These are phyloP conservation scores for Xeromyces bisporus DNA, from an alignment of 495 filamentous ascomycete species.

Conservation along the genomic window DNA sequence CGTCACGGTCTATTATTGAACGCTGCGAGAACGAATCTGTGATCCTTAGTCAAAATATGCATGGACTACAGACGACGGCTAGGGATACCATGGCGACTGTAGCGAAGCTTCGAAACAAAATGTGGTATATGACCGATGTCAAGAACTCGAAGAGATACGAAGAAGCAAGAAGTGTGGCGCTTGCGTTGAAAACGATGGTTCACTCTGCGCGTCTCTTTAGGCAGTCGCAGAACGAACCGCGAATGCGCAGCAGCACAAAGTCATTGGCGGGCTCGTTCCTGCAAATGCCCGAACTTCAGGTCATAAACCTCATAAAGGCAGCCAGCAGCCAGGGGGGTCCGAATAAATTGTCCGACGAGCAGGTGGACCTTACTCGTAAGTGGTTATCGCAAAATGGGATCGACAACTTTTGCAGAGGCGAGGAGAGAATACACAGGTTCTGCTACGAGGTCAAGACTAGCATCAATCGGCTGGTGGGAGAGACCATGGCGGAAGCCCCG, in stretches of 20 bases:
- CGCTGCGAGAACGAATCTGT: conserved; percentile 26
- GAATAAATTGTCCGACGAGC: conserved; percentile 92
- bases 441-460: conserved; percentile 80
- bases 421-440: conserved; percentile 90
- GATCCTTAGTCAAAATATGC: conserved; percentile 20
- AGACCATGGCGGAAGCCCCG: conserved; percentile 71
- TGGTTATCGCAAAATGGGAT: conserved; percentile 72
- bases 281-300: conserved; percentile 68
- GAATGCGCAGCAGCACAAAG: conserved; percentile 35
- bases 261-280: conserved; percentile 45
- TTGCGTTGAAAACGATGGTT: conserved; percentile 81
- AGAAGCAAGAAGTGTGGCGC: conserved; percentile 69
- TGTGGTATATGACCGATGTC: conserved; percentile 98
- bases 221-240: conserved; percentile 24
- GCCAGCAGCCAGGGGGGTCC: conserved; percentile 70
- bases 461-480: conserved; percentile 71
- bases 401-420: conserved; percentile 89
- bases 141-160: conserved; percentile 82
- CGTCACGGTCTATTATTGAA: conserved; percentile 24
- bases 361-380: conserved; percentile 66
- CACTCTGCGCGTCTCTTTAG: conserved; percentile 28
- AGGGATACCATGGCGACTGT: conserved; percentile 20
- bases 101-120: conserved; percentile 55
- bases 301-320: conserved; percentile 76
- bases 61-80: conserved; percentile 19